phyloP scores from a whole-genome alignment of 2,329 filamentous ascomycete species.

The Aspergillus cejpii region DNA sequence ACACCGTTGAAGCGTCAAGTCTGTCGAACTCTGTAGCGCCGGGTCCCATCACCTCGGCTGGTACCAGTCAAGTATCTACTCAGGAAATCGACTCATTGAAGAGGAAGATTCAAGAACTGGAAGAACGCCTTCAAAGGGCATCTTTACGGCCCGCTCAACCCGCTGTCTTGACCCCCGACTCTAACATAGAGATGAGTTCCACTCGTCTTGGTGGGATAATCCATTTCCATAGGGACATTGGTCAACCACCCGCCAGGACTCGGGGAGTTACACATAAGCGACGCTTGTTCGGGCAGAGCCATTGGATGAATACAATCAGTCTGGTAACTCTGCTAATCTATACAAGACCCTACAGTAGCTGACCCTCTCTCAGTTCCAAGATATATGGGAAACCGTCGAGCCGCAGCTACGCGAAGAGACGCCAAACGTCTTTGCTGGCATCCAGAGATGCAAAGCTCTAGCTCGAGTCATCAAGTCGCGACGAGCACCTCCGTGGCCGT shows the following conservation, averaged over 20 bases:
- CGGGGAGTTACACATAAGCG: conserved; percentile 49
- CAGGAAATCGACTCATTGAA: conserved; percentile 37
- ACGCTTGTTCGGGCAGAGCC: conserved; percentile 51
- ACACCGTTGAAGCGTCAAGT: background rate
- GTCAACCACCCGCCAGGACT: conserved; percentile 29
- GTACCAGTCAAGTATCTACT: conserved; percentile 17
- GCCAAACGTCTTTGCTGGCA: conserved; percentile 30
- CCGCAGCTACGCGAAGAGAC: conserved; percentile 33
- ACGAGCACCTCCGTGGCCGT: conserved; percentile 47
- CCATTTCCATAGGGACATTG: conserved; percentile 39
- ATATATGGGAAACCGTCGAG: conserved; percentile 43
- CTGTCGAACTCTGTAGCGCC: conserved; percentile 7
- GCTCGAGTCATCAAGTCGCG: conserved; percentile 48
- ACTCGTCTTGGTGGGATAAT: conserved; percentile 42
- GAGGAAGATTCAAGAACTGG: conserved; percentile 40
- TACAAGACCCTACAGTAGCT: background rate
- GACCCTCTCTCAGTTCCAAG: conserved; percentile 10
- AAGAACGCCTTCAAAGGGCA: conserved; percentile 37
- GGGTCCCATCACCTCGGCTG: conserved; percentile 18
- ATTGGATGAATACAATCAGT: conserved; percentile 48
- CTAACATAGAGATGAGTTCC: conserved; percentile 34
- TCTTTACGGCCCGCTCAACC: conserved; percentile 14
- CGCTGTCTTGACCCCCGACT: conserved; percentile 15
- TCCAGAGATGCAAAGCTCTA: conserved; percentile 50
- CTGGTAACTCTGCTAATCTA: conserved; percentile 37